phyloP scores from a whole-genome alignment of 345 rosid genomes.

The Salix purpurea region DNA sequence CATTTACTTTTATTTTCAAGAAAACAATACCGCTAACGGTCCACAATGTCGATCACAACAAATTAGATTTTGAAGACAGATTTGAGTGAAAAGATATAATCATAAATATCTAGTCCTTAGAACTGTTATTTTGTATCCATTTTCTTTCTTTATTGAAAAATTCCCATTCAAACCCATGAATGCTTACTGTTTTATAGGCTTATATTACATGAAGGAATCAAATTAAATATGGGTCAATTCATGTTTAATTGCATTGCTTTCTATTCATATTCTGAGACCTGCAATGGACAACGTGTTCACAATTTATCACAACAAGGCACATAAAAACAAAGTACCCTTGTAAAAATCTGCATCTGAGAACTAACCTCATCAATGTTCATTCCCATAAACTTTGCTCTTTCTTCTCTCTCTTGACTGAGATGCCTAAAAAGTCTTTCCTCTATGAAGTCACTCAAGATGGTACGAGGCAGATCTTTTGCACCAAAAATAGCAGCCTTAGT shows the following conservation, averaged over 20 bases:
- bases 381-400: constrained; percentile 40
- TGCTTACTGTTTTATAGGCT: background rate
- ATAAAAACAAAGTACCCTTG: background rate
- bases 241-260: background rate
- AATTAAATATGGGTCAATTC: background rate
- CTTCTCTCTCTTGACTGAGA: constrained; percentile 42
- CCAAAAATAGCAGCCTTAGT: constrained; percentile 22
- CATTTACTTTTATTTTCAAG: no score
- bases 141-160: background rate
- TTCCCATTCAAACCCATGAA: background rate
- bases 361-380: constrained; percentile 49
- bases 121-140: background rate
- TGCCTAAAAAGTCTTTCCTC: constrained; percentile 43
- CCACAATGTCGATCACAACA: no score
- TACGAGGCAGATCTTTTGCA: constrained; percentile 54
- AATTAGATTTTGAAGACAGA: no score
- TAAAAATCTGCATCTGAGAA: background rate
- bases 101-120: background rate
- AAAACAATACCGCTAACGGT: no score
- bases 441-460: constrained; percentile 47
- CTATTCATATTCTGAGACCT: background rate
- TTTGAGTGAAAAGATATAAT: background rate
- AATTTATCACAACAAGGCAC: background rate
- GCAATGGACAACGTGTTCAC: background rate
- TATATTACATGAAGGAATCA: background rate